These are phyloP conservation scores for Mycena albidolilacea DNA, from an alignment of 768 basidiomycete genomes.

Conservation along the genomic window DNA sequence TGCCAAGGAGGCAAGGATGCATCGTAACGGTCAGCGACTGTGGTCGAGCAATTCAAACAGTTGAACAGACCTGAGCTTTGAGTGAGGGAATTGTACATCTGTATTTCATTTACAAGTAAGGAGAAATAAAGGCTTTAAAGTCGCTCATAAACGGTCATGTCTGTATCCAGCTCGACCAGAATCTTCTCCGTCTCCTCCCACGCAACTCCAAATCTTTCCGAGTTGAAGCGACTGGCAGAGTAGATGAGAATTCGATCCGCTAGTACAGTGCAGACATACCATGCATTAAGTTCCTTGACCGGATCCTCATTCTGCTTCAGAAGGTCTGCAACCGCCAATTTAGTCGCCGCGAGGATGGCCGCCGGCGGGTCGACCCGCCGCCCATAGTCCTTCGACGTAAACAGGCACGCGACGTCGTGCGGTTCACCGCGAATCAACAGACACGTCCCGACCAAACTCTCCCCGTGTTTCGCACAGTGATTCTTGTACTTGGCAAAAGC, in stretches of 20 bases:
- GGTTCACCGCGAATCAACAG: conserved; percentile 52
- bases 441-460: conserved; percentile 55
- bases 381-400: conserved; percentile 58
- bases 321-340: conserved; percentile 51
- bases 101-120: too few species aligned
- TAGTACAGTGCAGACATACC: conserved; percentile 45
- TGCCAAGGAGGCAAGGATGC: too few species aligned
- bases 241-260: neutral
- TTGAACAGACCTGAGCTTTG: too few species aligned
- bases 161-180: conserved; percentile 49
- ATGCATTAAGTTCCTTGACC: conserved; percentile 53
- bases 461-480: conserved; percentile 48
- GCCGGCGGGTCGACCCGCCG: conserved; percentile 53
- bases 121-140: conserved; percentile 10
- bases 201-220: conserved; percentile 60
- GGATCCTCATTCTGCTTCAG: conserved; percentile 49
- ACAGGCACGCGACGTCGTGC: conserved; percentile 58
- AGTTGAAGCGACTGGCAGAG: conserved; percentile 56
- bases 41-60: too few species aligned
- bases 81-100: too few species aligned
- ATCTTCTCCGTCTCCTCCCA: conserved; percentile 56
- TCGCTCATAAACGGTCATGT: conserved; percentile 55
- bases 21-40: too few species aligned
- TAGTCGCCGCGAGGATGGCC: conserved; percentile 55
- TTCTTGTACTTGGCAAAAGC: conserved; percentile 52